Conservation (phyloP, 1,284 basidiomycete genomes). For the Ceratobasidium sp. region DNA sequence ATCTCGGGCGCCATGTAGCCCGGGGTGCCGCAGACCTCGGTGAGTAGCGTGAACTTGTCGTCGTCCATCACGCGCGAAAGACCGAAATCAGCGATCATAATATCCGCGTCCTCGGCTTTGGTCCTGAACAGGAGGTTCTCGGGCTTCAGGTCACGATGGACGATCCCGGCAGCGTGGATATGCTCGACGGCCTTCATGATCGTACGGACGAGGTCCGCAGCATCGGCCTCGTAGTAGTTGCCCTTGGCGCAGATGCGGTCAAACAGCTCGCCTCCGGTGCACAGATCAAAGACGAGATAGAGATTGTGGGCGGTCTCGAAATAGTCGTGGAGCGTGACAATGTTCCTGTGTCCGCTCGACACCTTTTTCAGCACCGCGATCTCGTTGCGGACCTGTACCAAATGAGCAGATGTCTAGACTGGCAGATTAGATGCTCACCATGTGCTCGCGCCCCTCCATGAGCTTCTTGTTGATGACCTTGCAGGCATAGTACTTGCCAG, state of each 20-base stretch:
- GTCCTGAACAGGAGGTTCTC: constrained; percentile 97
- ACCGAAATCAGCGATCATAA: constrained; percentile 98
- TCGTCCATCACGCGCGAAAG: constrained; percentile 90
- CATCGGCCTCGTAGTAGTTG: constrained; percentile 95
- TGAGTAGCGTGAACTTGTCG: constrained; percentile 85
- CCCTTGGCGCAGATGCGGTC: constrained; percentile 98
- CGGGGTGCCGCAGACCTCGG: constrained; percentile 94
- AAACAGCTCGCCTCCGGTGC: constrained; percentile 97
- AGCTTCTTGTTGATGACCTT: constrained; percentile 97
- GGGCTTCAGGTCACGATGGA: constrained; percentile 97
- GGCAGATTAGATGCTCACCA: constrained; percentile 60
- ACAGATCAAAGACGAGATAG: constrained; percentile 95
- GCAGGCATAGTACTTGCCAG: constrained; percentile 85
- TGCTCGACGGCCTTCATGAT: constrained; percentile 90
- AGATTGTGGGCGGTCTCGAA: constrained; percentile 98
- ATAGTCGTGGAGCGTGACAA: constrained; percentile 94
- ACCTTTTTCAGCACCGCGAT: constrained; percentile 95
- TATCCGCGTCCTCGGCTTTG: constrained; percentile 88
- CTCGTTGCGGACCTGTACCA: constrained; percentile 87
- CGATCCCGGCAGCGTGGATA: constrained; percentile 91
- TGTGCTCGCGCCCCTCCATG: constrained; percentile 91
- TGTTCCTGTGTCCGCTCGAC: constrained; percentile 88
- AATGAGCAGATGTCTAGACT: neutral
- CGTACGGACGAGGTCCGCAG: constrained; percentile 86
- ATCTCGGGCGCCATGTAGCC: constrained; percentile 99